A percentile compares a stretch with the other conserved stretches of the same genome.
Evolutionary conservation across 768 basidiomycete species (phyloP).

Genomic region (Lactarius sp.): DNA sequence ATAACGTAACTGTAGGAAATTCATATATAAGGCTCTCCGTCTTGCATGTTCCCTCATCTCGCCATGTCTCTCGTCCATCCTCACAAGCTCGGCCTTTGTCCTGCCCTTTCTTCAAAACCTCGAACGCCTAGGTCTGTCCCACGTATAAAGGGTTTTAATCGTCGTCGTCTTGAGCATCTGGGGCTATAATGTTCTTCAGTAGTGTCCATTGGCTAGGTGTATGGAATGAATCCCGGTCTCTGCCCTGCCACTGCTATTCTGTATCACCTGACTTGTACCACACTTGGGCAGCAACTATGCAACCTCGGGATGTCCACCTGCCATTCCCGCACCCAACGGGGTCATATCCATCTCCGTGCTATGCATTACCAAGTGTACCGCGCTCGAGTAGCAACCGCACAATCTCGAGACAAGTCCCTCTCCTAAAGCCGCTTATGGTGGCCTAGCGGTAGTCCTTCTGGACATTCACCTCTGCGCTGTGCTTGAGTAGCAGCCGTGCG

Average conservation of each 20-base stretch:
- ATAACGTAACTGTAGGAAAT: neutral
- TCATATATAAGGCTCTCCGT: neutral
- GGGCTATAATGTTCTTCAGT: too few species aligned
- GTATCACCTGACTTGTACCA: neutral
- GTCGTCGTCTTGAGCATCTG: too few species aligned
- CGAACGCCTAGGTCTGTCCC: too few species aligned
- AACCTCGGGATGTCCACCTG: neutral
- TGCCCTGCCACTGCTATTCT: neutral
- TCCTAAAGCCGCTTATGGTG: neutral
- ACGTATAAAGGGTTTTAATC: too few species aligned
- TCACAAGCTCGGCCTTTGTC: too few species aligned
- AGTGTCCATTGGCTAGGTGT: too few species aligned
- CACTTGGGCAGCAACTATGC: neutral
- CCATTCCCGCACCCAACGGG: neutral
- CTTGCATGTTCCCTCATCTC: neutral
- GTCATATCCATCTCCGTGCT: neutral
- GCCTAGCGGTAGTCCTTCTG: constrained; percentile 1
- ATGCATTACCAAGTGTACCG: constrained; percentile 4
- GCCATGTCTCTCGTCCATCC: too few species aligned
- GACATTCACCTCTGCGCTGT: constrained; percentile 5
- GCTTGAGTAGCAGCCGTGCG: constrained; percentile 2
- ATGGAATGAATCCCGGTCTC: neutral
- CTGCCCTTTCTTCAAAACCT: too few species aligned
- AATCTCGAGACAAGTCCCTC: constrained; percentile 3
- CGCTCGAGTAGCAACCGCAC: constrained; percentile 21